Percentiles rank a stretch among this genome's conserved stretches.
phyloP scores from a whole-genome alignment of 768 basidiomycete species.

The Boletus rufocinnamomeus region DNA sequence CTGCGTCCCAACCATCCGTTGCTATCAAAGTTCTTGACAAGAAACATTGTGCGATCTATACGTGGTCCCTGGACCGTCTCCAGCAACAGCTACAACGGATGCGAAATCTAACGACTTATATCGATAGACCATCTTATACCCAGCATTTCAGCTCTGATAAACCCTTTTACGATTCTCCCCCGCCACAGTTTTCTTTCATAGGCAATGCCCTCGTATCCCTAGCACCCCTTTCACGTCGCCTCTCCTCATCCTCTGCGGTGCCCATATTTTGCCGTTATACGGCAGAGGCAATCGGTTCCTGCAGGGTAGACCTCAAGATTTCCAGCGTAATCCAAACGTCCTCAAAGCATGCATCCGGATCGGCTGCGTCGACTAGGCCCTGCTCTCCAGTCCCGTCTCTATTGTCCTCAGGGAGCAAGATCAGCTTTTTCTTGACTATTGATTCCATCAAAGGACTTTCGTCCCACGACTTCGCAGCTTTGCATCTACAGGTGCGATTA shows the following conservation, averaged over 20 bases:
- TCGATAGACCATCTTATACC: slow-evolving; percentile 90
- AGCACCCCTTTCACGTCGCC: slow-evolving; percentile 72
- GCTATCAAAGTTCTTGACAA: slow-evolving; percentile 92
- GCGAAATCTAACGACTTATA: slow-evolving; percentile 88
- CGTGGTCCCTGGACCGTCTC: slow-evolving; percentile 89
- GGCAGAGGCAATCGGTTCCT: slow-evolving; percentile 93
- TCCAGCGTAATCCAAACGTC: slow-evolving; percentile 64
- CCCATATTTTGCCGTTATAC: slow-evolving; percentile 96
- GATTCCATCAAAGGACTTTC: slow-evolving; percentile 89
- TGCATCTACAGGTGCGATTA: slow-evolving; percentile 86
- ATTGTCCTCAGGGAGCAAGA: slow-evolving; percentile 74
- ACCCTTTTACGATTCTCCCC: slow-evolving; percentile 87
- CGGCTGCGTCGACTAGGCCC: slow-evolving; percentile 67
- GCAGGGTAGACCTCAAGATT: slow-evolving; percentile 82
- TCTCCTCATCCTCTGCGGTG: slow-evolving; percentile 72
- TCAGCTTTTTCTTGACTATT: slow-evolving; percentile 82
- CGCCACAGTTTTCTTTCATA: slow-evolving; percentile 90
- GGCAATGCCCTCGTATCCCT: slow-evolving; percentile 85
- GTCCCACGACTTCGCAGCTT: slow-evolving; percentile 82
- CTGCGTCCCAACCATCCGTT: slow-evolving; percentile 77
- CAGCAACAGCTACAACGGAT: slow-evolving; percentile 89
- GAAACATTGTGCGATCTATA: slow-evolving; percentile 81
- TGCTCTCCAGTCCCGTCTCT: slow-evolving; percentile 71
- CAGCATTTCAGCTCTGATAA: slow-evolving; percentile 93
- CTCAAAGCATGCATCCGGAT: slow-evolving; percentile 59